phyloP scores from a whole-genome alignment of 768 basidiomycete species.

The Pisolithus tinctorius region DNA sequence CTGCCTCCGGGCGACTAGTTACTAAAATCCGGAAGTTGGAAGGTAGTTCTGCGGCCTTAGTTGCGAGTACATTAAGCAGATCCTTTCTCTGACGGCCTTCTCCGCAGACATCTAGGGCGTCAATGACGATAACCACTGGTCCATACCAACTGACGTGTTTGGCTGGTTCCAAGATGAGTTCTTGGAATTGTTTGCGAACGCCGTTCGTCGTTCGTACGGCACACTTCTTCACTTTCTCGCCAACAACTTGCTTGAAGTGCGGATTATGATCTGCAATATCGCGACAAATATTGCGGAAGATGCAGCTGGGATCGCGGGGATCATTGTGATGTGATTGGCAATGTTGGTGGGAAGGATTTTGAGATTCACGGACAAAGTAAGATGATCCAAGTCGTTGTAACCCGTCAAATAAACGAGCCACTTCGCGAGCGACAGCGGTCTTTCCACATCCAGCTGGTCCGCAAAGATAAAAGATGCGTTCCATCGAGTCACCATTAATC shows the following conservation, averaged over 20 bases:
- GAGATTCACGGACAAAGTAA: slow-evolving; percentile 17
- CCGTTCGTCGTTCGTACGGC: slow-evolving; percentile 15
- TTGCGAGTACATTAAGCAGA: slow-evolving; percentile 18
- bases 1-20: slow-evolving; percentile 22
- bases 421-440: slow-evolving; percentile 25
- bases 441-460: slow-evolving; percentile 26
- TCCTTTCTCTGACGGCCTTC: slow-evolving; percentile 8
- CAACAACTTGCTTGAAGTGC: slow-evolving; percentile 16
- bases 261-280: slow-evolving; percentile 27
- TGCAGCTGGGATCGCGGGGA: slow-evolving; percentile 15
- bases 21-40: slow-evolving; percentile 19
- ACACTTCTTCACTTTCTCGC: slow-evolving; percentile 14
- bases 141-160: slow-evolving; percentile 17
- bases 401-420: slow-evolving; percentile 20
- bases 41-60: slow-evolving; percentile 10
- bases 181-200: slow-evolving; percentile 19
- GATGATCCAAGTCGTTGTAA: slow-evolving; percentile 26
- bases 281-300: slow-evolving; percentile 29
- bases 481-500: slow-evolving; percentile 9
- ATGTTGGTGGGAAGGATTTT: slow-evolving; percentile 14
- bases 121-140: slow-evolving; percentile 30
- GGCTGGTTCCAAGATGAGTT: slow-evolving; percentile 23
- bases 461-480: slow-evolving; percentile 20
- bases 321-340: slow-evolving; percentile 3
- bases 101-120: slow-evolving; percentile 28